Base-by-base conservation (phyloP, 306 rosid species). In the Inga leiocalycina region DNA sequence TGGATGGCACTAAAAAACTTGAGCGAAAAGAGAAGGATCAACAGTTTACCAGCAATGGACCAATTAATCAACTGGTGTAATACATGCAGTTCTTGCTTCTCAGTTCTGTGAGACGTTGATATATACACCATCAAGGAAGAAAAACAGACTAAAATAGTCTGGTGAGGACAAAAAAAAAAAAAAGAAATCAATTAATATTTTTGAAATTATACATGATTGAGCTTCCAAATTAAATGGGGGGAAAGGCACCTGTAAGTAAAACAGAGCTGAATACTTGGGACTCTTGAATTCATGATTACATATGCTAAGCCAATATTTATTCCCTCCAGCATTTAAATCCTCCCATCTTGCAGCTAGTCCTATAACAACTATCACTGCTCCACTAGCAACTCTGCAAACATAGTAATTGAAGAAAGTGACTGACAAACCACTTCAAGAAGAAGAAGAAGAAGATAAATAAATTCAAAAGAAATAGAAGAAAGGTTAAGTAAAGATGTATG, bases 71-170 rank as follows among this genome's bases (percentile, higher is more conserved):
- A 76, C 87, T 94, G 98, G 88, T 94, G 94, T 46, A 86, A 72
- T 39, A 83, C 90, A 76, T 74, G 97, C 82, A 94, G 84, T 86
- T 94, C 93, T 59, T 39, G 95, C 71, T 91, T 94, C 76, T 92
- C 86, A 27, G 94, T 87, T 86, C 98, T 88, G 82, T 94, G 95
- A 81, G 94, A 76, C 19, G 98, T 94, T 86, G 98, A 89, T 80
- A 94, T 77, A 16, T 89, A 91, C 84, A 94, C 98, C 98, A 92
- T 94, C 49, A 89, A 45, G 2, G 95, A 93, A 43, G 98, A 90
- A 76, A 94, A 83, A 20, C 89, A 95, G 78, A 94, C 97, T 91
- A 92, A 89, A 81, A 94, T 86, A 66, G 86, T 92, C 98, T 94
- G 76, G 76, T 61, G 70, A 88, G 39, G 32, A 19, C 54, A 49